Evolutionary conservation across 768 basidiomycete species (phyloP), one percentile per base, ranked within the genome.

Genomic region (Mycena floridula): DNA sequence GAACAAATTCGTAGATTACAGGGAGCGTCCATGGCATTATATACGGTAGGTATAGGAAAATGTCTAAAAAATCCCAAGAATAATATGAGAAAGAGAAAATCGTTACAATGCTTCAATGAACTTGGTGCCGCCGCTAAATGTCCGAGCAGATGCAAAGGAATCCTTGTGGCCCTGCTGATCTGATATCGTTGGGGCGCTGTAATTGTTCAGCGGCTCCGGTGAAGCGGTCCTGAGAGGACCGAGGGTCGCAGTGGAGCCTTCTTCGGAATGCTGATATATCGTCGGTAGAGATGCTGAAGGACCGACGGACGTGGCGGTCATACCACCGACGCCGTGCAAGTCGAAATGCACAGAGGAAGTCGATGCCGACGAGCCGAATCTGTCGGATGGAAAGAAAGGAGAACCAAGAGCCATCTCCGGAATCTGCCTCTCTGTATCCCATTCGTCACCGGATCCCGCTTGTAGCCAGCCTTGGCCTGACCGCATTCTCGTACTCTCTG

Each of bases 401-500:
- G 35, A 42, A 36, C 26, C 25, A 25, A 21, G 44, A 12, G 24
- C 4, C 27, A 20, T 21, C 40, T 35, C 24, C 16, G 20, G 7
- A 12, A n/a, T 15, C 8, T 39, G 18, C 22, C 38, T 4, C 32
- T 22, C 16, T 42, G 52, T 48, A 26, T 69, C 70, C 70, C 73
- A 79, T 47, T 73, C 73, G 45, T 76, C 76, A 27, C 63, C 61
- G 27, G 67, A 73, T 27, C 67, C 65, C 30, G 77, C 69, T 48
- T 68, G 68, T 20, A 77, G 62, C 79, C 79, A 81, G 23, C 77
- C 76, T 37, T 64, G 61, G 38, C 55, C 58, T 48, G 55, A 52
- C n/a, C n/a, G n/a, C n/a, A n/a, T n/a, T n/a, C n/a, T n/a, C n/a
- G n/a, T n/a, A n/a, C n/a, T n/a, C n/a, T n/a, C n/a, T 45, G 54